Percentiles rank a stretch among this genome's conserved stretches.
Evolutionary conservation across 1,284 basidiomycete genomes (phyloP).

Genomic region (Sanguinoderma infundibulare): DNA sequence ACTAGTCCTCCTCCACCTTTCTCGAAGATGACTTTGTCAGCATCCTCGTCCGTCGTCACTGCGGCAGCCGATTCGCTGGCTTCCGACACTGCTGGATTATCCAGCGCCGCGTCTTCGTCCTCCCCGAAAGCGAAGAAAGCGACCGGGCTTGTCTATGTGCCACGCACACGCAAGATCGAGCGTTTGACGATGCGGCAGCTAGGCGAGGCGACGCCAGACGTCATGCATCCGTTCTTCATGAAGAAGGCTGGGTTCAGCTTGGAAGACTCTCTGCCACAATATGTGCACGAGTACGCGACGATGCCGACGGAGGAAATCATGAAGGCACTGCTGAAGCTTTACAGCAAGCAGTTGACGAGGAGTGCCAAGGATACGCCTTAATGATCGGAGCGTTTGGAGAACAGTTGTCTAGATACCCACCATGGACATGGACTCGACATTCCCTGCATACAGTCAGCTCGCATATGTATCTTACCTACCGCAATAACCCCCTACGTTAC

Average conservation of each 20-base stretch:
- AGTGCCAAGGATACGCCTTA: constrained; percentile 25
- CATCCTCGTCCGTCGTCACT: constrained; percentile 4
- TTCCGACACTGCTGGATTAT: not conserved
- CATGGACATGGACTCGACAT: not conserved
- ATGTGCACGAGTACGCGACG: constrained; percentile 88
- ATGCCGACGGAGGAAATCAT: constrained; percentile 84
- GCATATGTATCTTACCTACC: not conserved
- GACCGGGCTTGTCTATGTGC: constrained; percentile 51
- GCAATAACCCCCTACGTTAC: not conserved
- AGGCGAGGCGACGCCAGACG: constrained; percentile 86
- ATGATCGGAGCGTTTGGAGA: not conserved
- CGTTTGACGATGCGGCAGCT: constrained; percentile 81
- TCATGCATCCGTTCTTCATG: constrained; percentile 87
- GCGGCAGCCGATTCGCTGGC: not conserved
- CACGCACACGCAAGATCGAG: constrained; percentile 64
- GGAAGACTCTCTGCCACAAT: constrained; percentile 81
- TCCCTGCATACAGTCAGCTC: not conserved
- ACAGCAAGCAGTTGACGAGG: constrained; percentile 70
- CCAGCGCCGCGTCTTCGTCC: constrained; percentile 5
- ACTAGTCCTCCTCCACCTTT: constrained; percentile 8
- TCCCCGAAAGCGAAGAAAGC: constrained; percentile 30
- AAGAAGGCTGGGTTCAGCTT: constrained; percentile 83
- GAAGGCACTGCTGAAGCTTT: constrained; percentile 80
- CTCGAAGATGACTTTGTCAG: constrained; percentile 9
- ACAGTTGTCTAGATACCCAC: not conserved